Base-by-base conservation (phyloP, 208 protist genomes). In the Trypanosoma lewisi region DNA sequence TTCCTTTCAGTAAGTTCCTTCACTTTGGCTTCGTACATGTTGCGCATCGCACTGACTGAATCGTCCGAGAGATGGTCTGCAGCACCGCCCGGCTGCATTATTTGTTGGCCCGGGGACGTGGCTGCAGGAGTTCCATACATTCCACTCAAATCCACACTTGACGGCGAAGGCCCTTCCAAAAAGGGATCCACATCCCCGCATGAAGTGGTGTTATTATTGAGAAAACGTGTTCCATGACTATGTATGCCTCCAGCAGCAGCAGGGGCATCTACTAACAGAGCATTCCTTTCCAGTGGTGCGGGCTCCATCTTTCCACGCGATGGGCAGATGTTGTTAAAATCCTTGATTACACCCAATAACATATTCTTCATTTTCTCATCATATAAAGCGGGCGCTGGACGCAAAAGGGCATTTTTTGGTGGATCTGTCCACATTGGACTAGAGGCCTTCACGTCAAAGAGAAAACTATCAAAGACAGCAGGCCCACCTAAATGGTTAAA, bases 371-470 rank as follows among this genome's bases (percentile, higher is more conserved):
- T 73, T 19, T 17, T 37, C 19, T 56, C 73, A 60, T 93, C 84
- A 64, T 91, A 93, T 21, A 85, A 45, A 9, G 57, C 77, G 6
- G 78, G 78, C 1, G 70, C 37, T 39, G 75, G 70, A 14, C 71
- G 52, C 21, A 66, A 57, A 30, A 91, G 82, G 19, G 76, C 84
- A 47, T 70, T 75, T 17, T 63, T 62, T 31, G 76, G 70, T 31
- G 88, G 89, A 25, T 85, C 70, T 44, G 61, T 70, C 77, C 81
- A 92, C 34, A 77, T 75, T 41, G 75, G 58, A 16, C 67, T 87
- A 58, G 78, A 83, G 17, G 74, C 82, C 42, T 76, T 67, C 25
- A 85, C 76, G 51, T 95, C 89, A 31, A 90, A 87, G n/a, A 91
- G 60, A 37, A 91, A 53, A 56, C 70, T 85, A 57, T 90, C 83